phyloP scores from a whole-genome alignment of 495 filamentous ascomycete species.

The Tuber umbilicatum region DNA sequence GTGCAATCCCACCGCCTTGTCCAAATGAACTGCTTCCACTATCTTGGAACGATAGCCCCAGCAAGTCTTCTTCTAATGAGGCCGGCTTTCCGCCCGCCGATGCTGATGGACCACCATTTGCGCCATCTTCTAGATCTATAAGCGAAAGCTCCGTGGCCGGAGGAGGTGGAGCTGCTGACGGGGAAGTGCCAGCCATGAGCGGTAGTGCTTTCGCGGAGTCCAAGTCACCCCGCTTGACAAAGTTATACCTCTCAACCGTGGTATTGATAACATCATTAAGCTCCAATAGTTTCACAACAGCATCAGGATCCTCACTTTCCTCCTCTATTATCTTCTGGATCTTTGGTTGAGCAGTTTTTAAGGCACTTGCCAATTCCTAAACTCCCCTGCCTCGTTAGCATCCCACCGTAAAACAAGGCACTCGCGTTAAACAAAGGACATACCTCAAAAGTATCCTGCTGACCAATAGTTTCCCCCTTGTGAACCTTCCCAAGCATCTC shows the following conservation, averaged over 20 bases:
- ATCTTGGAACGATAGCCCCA: slow-evolving; percentile 63
- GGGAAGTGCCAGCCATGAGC: slow-evolving; percentile 29
- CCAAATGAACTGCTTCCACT: slow-evolving; percentile 49
- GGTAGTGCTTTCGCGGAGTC: slow-evolving; percentile 59
- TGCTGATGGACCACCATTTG: slow-evolving; percentile 48
- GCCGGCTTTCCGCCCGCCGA: slow-evolving; percentile 43
- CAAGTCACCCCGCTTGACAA: slow-evolving; percentile 87
- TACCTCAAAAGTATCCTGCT: slow-evolving; percentile 90
- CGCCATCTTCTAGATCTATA: slow-evolving; percentile 79
- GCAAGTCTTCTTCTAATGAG: slow-evolving; percentile 58
- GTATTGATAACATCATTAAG: slow-evolving; percentile 98
- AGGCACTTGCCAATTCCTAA: slow-evolving; percentile 78
- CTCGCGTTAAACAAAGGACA: slow-evolving; percentile 19
- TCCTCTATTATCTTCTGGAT: slow-evolving; percentile 99
- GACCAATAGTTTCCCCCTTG: slow-evolving; percentile 70
- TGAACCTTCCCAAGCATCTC: slow-evolving; percentile 83
- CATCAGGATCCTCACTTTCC: slow-evolving; percentile 92
- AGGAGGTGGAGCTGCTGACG: slow-evolving; percentile 35
- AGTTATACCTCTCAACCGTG: slow-evolving; percentile 87
- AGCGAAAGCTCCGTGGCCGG: slow-evolving; percentile 75
- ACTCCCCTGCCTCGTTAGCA: slow-evolving; percentile 16
- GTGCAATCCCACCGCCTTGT: slow-evolving; percentile 73
- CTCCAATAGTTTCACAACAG: slow-evolving; percentile 87
- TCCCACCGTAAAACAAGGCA: neutral
- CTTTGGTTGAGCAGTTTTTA: slow-evolving; percentile 93